Base-by-base conservation (phyloP, 140 eudicot species). In the Artemisia princeps region DNA sequence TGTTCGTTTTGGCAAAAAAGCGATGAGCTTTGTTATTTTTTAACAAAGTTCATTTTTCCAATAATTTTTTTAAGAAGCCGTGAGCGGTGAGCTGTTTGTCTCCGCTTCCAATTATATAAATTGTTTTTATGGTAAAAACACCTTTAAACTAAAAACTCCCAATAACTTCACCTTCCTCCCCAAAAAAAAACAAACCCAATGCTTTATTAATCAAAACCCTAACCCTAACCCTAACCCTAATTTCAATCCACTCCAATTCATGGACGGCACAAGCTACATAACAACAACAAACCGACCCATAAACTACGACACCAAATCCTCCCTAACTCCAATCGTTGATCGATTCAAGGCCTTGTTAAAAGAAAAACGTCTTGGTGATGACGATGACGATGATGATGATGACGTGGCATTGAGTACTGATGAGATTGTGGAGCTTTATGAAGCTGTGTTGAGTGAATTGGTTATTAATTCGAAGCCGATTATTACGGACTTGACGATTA, bases 401-500 rank as follows among this genome's bases (percentile, higher is more conserved):
- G 64, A 68, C 0, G 55, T 63, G 51, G 75, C 73, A 15, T 67
- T 75, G 60, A 75, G 52, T 26, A 79, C 79, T 2, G 89, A 82
- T 48, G 98, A 85, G 30, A 78, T 92, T 68, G 95, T 85, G 19
- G 74, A 80, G 72, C 28, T 85, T 11, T 92, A 88, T 42, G 96
- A 92, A 55, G 52, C 64, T 22, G 78, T 88, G 33, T 58, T 92
- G 44, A 62, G 84, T 42, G 95, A 88, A 42, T 81, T 92, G 49
- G 71, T 85, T 8, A 72, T 88, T n/a, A 92, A 92, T 78, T 92
- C 95, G 67, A 92, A 92, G 77, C 98, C 96, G 4, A 80, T 92
- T 19, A 92, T 92, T 59, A 92, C 95, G 54, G 98, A 92, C 80
- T 90, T 92, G 64, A 92, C 98, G 0, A 88, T 92, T 3, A 85